phyloP scores from a whole-genome alignment of 2,329 filamentous ascomycete species.

The Botrytis fabae region DNA sequence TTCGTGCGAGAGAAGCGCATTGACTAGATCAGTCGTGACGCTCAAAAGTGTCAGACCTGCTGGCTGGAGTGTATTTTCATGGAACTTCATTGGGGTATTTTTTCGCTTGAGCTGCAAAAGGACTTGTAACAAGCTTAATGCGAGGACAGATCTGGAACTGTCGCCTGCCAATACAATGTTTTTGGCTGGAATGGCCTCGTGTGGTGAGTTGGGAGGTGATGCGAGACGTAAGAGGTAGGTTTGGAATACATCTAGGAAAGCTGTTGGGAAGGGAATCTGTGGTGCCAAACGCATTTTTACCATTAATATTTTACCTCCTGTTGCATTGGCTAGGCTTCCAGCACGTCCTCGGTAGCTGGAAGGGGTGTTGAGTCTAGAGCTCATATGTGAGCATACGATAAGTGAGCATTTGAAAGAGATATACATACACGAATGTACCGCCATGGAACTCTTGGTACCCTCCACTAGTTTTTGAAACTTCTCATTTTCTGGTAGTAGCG shows the following conservation, averaged over 20 bases:
- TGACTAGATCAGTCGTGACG: background rate
- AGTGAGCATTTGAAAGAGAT: background rate
- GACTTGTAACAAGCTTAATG: background rate
- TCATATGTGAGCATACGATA: background rate
- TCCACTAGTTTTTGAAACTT: background rate
- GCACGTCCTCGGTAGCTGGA: background rate
- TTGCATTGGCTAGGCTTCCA: slow-evolving; percentile 1
- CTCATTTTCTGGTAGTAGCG: background rate
- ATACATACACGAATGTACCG: background rate
- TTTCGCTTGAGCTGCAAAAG: background rate
- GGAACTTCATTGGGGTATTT: background rate
- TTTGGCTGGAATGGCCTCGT: background rate
- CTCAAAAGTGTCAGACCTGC: slow-evolving; percentile 10
- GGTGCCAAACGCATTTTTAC: slow-evolving; percentile 7
- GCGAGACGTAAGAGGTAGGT: slow-evolving; percentile 3
- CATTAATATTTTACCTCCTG: background rate
- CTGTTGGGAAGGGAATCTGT: slow-evolving; percentile 11
- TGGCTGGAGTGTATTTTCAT: background rate
- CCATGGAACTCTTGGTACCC: background rate
- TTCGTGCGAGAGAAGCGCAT: background rate
- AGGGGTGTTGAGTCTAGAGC: background rate
- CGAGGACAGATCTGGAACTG: background rate
- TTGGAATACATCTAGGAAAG: slow-evolving; percentile 10
- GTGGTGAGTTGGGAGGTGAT: background rate
- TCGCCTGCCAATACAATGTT: slow-evolving; percentile 5